These are phyloP conservation scores for Pythium coloratum DNA, from an alignment of 352 stramenopile genomes.

Conservation along the genomic window DNA sequence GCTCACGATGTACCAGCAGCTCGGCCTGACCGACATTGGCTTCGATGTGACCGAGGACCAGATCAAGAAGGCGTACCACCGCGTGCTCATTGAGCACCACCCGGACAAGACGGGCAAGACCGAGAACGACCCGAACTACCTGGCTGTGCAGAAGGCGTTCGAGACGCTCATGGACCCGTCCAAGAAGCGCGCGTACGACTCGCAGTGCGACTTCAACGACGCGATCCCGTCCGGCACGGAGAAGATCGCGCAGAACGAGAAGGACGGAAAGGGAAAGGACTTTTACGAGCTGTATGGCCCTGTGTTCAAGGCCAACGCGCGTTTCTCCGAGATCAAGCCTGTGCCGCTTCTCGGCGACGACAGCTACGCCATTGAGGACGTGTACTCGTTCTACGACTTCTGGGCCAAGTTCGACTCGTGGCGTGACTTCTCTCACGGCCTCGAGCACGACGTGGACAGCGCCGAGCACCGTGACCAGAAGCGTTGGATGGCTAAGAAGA, in stretches of 20 bases:
- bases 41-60: conserved; percentile 84
- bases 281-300: conserved; percentile 87
- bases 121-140: conserved; percentile 88
- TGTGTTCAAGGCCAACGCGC: conserved; percentile 74
- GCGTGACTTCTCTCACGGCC: conserved; percentile 82
- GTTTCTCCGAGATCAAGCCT: conserved; percentile 81
- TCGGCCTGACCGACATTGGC: conserved; percentile 69
- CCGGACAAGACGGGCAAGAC: conserved; percentile 88
- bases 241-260: conserved; percentile 76
- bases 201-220: conserved; percentile 87
- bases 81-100: conserved; percentile 87
- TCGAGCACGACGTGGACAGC: conserved; percentile 84
- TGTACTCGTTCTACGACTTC: conserved; percentile 89
- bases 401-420: conserved; percentile 89
- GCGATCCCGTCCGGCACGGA: conserved; percentile 73
- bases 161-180: conserved; percentile 73
- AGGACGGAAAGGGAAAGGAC: conserved; percentile 60
- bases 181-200: conserved; percentile 87
- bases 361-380: conserved; percentile 54
- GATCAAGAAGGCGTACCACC: conserved; percentile 89
- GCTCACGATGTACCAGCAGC: conserved; percentile 87
- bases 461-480: conserved; percentile 86
- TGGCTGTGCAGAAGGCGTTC: conserved; percentile 86
- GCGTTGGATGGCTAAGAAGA: conserved; percentile 89
- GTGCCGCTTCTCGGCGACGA: conserved; percentile 73